Base-by-base conservation (phyloP, 164 flowering plant genomes). In the Kalanchoe fedtschenkoi region DNA sequence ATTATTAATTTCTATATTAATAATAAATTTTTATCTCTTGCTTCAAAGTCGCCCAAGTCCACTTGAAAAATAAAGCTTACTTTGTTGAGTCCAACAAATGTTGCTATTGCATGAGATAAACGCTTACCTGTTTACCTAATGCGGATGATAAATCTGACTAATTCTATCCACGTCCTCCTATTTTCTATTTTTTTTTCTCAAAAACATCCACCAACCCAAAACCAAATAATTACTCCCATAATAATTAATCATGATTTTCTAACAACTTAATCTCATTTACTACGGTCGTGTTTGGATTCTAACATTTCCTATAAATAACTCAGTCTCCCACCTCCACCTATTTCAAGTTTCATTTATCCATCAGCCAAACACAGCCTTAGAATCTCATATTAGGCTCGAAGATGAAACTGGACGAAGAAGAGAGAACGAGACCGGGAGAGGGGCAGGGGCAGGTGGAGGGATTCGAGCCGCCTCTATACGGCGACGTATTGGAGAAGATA, bases 401-500 rank as follows among this genome's bases (percentile, higher is more conserved):
- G n/a, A n/a, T n/a, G n/a, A n/a, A n/a, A n/a, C n/a, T n/a, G n/a
- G n/a, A n/a, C n/a, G 59, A 56, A 26, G 57, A 65, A 46, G 17
- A 51, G 16, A 32, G 26, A 24, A 32, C 30, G 8, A 10, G 32
- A 26, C 17, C 2, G 5, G 55, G 39, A 37, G 39, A 37, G 13
- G 14, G 24, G 55, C 15, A 21, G 28, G 10, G 22, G 15, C 32
- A n/a, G n/a, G n/a, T n/a, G n/a, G n/a, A n/a, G n/a, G n/a, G n/a
- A n/a, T n/a, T n/a, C n/a, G 72, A 65, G 70, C 65, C 63, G 35
- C 78, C 74, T 2, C 38, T 87, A 34, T 47, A 80, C 46, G 89
- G 86, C 37, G 93, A 91, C 64, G 35, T 85, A 4, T 66, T 91
- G 13, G 87, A 85, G 21, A 37, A 70, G 39, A 59, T 88, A 1